A percentile compares a stretch with the other conserved stretches of the same genome.
phyloP scores from a whole-genome alignment of 2,329 filamentous ascomycete genomes.

The Cladophialophora chaetospira region DNA sequence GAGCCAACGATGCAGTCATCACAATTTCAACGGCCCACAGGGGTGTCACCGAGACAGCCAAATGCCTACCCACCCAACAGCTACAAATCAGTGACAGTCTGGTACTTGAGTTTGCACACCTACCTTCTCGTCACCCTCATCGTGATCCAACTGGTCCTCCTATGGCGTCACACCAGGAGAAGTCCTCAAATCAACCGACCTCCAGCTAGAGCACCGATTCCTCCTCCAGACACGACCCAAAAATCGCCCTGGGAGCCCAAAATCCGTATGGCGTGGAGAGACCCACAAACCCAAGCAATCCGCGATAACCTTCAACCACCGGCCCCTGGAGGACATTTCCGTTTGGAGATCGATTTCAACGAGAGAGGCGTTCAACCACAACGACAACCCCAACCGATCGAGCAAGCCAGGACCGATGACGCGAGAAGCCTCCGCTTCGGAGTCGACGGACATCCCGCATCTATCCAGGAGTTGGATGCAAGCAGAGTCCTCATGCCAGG shows the following conservation, averaged over 20 bases:
- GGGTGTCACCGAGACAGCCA: neutral
- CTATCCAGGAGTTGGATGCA: neutral
- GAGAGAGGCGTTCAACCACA: neutral
- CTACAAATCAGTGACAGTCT: neutral
- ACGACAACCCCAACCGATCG: neutral
- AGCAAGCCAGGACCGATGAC: neutral
- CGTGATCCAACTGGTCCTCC: neutral
- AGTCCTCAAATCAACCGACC: no score
- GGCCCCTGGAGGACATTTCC: neutral
- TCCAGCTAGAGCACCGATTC: no score
- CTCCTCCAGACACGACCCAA: neutral
- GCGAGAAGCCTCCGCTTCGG: neutral
- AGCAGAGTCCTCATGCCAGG: neutral
- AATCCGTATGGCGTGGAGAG: neutral
- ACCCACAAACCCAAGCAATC: neutral
- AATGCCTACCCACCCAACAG: neutral
- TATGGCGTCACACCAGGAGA: neutral
- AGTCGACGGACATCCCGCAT: neutral
- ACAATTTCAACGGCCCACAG: neutral
- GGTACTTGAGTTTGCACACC: neutral
- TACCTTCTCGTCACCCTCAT: neutral
- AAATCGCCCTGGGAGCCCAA: neutral
- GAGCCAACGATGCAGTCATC: neutral
- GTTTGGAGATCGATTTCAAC: neutral
- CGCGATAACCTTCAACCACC: neutral